Conservation (phyloP, 75 land plant genomes). For the Picea sitchensis region DNA sequence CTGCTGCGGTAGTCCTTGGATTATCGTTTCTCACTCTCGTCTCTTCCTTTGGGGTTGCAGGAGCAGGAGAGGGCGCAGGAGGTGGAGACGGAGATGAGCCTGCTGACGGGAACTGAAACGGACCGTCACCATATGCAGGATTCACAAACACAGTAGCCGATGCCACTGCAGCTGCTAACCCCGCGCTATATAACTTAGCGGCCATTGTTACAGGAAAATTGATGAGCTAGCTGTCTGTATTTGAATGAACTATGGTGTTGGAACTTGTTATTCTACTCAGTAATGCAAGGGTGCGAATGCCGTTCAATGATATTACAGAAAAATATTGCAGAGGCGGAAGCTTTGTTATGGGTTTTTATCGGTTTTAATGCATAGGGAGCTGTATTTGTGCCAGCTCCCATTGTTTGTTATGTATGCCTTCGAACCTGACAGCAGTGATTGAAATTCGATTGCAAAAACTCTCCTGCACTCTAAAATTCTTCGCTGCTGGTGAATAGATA, state of each 20-base stretch:
- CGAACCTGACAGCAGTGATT: too few species aligned
- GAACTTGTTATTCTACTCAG: neutral
- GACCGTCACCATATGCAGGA: slow-evolving; percentile 40
- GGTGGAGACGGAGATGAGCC: neutral
- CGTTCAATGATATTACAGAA: neutral
- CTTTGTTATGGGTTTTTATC: neutral
- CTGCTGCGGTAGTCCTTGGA: slow-evolving; percentile 85
- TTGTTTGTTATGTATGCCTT: neutral
- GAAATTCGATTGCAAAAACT: neutral
- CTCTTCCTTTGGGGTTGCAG: slow-evolving; percentile 14
- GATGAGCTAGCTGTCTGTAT: neutral
- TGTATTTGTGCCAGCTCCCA: neutral
- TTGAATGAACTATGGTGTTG: neutral
- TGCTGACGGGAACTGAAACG: slow-evolving; percentile 23
- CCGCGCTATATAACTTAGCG: neutral
- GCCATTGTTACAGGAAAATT: neutral
- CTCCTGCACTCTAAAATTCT: neutral
- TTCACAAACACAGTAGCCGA: slow-evolving; percentile 23
- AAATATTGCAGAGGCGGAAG: too few species aligned
- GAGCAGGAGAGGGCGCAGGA: slow-evolving; percentile 9
- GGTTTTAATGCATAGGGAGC: neutral
- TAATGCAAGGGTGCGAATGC: neutral
- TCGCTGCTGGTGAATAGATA: neutral
- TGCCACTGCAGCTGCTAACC: slow-evolving; percentile 25
- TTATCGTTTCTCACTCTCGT: slow-evolving; percentile 57